Percentiles rank a stretch among this genome's conserved stretches.
Conservation (phyloP, 768 basidiomycete genomes). For the Daedaleopsis nitida region DNA sequence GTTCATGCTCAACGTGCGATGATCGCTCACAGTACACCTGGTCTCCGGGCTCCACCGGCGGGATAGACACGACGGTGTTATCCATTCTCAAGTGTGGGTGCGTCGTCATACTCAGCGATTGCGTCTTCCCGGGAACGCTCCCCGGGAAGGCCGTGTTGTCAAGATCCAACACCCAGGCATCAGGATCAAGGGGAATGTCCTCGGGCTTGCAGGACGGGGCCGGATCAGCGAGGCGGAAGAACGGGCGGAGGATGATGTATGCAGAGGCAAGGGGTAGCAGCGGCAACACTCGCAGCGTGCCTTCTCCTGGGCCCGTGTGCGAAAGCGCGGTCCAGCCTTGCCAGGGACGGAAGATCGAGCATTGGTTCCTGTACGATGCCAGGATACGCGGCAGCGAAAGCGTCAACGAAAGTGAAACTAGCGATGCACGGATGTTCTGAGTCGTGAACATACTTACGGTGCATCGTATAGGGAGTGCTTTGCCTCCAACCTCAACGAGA, state of each 20-base stretch:
- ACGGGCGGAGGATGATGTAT: conserved; percentile 74
- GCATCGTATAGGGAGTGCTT: conserved; percentile 65
- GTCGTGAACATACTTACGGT: conserved; percentile 42
- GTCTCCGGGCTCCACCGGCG: conserved; percentile 72
- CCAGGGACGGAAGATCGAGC: conserved; percentile 46
- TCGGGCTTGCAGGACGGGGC: conserved; percentile 15
- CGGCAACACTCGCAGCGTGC: conserved; percentile 69
- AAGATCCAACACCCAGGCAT: conserved; percentile 31
- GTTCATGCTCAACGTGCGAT: background rate
- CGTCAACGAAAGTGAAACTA: background rate
- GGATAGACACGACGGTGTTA: conserved; percentile 65
- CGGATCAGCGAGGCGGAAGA: conserved; percentile 57
- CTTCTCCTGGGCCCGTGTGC: conserved; percentile 61
- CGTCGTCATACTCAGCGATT: conserved; percentile 47
- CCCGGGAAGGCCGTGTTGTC: conserved; percentile 30
- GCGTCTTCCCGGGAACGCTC: conserved; percentile 33
- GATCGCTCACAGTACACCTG: conserved; percentile 59
- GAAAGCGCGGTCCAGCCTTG: conserved; percentile 60
- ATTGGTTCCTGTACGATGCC: conserved; percentile 21
- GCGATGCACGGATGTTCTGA: too few relatives aligned
- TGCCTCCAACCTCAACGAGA: conserved; percentile 58
- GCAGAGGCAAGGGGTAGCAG: conserved; percentile 65
- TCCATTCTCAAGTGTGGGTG: conserved; percentile 71
- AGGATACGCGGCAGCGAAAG: background rate
- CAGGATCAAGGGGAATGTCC: conserved; percentile 22